A percentile compares a stretch with the other conserved stretches of the same genome.
Conservation (phyloP, 441 rosid genomes). For the Brassica hybrid region DNA sequence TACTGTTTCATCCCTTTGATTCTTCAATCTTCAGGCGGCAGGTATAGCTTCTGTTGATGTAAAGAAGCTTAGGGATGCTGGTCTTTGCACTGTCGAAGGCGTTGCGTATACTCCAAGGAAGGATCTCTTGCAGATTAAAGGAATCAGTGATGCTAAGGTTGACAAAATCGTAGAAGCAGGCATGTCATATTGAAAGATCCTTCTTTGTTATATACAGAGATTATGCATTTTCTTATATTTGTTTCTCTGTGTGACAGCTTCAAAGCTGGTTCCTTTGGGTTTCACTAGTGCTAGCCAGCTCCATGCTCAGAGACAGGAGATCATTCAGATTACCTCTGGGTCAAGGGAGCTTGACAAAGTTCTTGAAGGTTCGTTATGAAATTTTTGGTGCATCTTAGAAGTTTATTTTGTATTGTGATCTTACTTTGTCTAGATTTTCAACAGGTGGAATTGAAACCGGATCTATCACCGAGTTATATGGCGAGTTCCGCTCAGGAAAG, state of each 20-base stretch:
- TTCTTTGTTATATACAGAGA: conserved; percentile 41
- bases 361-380: conserved; percentile 65
- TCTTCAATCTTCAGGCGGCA: conserved; percentile 57
- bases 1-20: conserved; percentile 10
- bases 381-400: neutral
- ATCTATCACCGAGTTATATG: conserved; percentile 94
- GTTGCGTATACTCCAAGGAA: conserved; percentile 90
- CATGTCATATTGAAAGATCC: conserved; percentile 26
- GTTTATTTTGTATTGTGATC: neutral
- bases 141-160: conserved; percentile 96
- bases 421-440: neutral
- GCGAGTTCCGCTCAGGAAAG: conserved; percentile 96
- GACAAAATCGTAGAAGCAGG: conserved; percentile 98
- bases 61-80: conserved; percentile 94
- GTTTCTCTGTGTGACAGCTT: conserved; percentile 58
- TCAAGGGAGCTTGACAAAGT: conserved; percentile 93
- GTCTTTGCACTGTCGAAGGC: conserved; percentile 91
- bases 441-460: conserved; percentile 95
- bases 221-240: conserved; percentile 3
- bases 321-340: conserved; percentile 95
- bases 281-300: conserved; percentile 94
- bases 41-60: conserved; percentile 91
- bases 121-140: conserved; percentile 96
- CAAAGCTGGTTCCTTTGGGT: conserved; percentile 89
- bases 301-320: conserved; percentile 92